A percentile compares a stretch with the other conserved stretches of the same genome.
These are phyloP conservation scores for Cystobasidium onofrii DNA, from an alignment of 768 basidiomycete species.

Conservation along the genomic window DNA sequence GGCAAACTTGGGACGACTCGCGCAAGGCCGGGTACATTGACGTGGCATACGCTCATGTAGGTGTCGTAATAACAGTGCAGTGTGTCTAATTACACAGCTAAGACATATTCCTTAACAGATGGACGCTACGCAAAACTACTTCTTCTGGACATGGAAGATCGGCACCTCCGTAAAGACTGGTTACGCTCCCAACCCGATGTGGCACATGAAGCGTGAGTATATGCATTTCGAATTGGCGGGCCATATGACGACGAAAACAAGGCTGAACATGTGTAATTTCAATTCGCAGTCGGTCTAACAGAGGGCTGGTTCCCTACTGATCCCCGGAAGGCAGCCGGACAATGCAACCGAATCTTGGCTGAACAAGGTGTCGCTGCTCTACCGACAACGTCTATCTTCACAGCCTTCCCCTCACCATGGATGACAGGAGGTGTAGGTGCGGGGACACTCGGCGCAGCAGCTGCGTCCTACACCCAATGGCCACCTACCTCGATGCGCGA, in stretches of 20 bases:
- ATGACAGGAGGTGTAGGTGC: slow-evolving; percentile 69
- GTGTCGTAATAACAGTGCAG: too few species aligned
- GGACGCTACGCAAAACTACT: slow-evolving; percentile 63
- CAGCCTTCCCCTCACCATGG: slow-evolving; percentile 59
- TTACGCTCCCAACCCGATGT: slow-evolving; percentile 44
- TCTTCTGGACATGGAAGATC: slow-evolving; percentile 86
- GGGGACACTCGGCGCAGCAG: slow-evolving; percentile 52
- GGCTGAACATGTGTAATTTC: too few species aligned
- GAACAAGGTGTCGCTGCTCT: too few species aligned
- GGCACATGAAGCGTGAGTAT: slow-evolving; percentile 34
- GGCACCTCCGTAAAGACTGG: slow-evolving; percentile 49
- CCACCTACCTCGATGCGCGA: slow-evolving; percentile 32
- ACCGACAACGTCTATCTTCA: slow-evolving; percentile 47
- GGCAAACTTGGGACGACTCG: slow-evolving; percentile 55
- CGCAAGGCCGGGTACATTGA: slow-evolving; percentile 61
- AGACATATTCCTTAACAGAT: too few species aligned
- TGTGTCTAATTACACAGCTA: too few species aligned
- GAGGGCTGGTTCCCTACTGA: slow-evolving; percentile 89
- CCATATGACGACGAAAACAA: too few species aligned
- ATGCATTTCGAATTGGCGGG: too few species aligned
- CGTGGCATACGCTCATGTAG: slow-evolving; percentile 48
- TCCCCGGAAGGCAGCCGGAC: slow-evolving; percentile 68
- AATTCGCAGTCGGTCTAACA: slow-evolving; percentile 72
- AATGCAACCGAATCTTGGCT: slow-evolving; percentile 57
- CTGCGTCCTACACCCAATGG: slow-evolving; percentile 35